Evolutionary conservation across 1,284 basidiomycete species (phyloP).

Genomic region (Ustilago curta): DNA sequence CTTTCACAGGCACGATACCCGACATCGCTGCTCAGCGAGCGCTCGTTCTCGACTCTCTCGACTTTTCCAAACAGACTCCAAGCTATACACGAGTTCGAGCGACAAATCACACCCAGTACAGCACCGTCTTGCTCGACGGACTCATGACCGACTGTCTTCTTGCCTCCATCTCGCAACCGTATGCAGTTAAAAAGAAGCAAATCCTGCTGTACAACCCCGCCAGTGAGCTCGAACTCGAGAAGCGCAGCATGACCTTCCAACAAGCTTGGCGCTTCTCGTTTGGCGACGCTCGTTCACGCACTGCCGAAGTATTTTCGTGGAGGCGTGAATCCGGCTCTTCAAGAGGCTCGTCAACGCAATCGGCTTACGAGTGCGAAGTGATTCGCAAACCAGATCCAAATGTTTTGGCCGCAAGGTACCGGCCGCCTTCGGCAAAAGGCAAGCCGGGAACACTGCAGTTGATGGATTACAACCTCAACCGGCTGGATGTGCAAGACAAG

Average conservation of each 20-base stretch:
- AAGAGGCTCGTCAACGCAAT: conserved; percentile 24
- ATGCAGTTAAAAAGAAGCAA: conserved; percentile 75
- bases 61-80: conserved; percentile 39
- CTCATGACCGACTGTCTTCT: conserved; percentile 38
- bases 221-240: conserved; percentile 76
- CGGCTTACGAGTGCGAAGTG: conserved; percentile 72
- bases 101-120: conserved; percentile 37
- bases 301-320: conserved; percentile 59
- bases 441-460: conserved; percentile 80
- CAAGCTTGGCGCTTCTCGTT: conserved; percentile 80
- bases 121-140: conserved; percentile 49
- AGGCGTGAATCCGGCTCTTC: conserved; percentile 58
- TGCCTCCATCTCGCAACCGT: conserved; percentile 35
- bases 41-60: conserved; percentile 25
- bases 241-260: conserved; percentile 78
- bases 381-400: conserved; percentile 85
- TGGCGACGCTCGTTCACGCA: conserved; percentile 73
- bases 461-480: conserved; percentile 84
- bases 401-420: conserved; percentile 83
- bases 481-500: conserved; percentile 81
- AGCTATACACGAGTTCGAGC: conserved; percentile 53
- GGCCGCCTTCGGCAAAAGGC: conserved; percentile 75
- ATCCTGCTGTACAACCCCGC: conserved; percentile 82
- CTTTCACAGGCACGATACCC: conserved; percentile 42
- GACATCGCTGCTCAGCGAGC: conserved; percentile 35